Evolutionary conservation across 1,284 basidiomycete species (phyloP).

Genomic region (Phaffia rhodozyma): DNA sequence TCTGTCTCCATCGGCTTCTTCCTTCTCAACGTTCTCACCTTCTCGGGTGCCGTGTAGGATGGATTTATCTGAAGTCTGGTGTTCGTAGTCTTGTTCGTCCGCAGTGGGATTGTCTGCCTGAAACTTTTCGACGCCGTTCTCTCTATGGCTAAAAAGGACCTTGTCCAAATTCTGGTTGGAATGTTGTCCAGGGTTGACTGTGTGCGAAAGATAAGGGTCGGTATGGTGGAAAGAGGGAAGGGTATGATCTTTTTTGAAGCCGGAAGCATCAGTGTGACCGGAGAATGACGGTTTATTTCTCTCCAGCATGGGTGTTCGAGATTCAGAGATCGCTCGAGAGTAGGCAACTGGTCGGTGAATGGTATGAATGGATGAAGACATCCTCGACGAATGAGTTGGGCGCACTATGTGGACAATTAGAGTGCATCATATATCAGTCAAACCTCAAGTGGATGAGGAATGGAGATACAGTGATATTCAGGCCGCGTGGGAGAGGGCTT

Average conservation of each 20-base stretch:
- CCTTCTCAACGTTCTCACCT: background rate
- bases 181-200: constrained; percentile 26
- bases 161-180: constrained; percentile 18
- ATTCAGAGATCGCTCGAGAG: constrained; percentile 16
- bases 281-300: background rate
- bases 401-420: background rate
- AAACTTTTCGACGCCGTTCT: constrained; percentile 28
- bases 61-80: background rate
- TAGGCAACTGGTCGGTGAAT: constrained; percentile 66
- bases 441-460: no score
- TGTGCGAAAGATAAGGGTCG: constrained; percentile 3
- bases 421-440: background rate
- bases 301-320: constrained; percentile 31
- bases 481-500: background rate
- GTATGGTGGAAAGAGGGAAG: background rate
- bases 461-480: background rate
- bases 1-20: background rate
- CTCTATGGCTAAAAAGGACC: constrained; percentile 28
- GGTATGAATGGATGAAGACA: constrained; percentile 70
- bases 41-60: background rate
- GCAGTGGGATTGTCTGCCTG: constrained; percentile 25
- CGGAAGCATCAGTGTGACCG: constrained; percentile 28
- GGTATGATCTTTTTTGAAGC: constrained; percentile 25
- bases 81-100: constrained; percentile 25
- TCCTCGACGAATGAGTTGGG: constrained; percentile 13